These are phyloP conservation scores for Mycena venus DNA, from an alignment of 768 basidiomycete species.

Conservation along the genomic window DNA sequence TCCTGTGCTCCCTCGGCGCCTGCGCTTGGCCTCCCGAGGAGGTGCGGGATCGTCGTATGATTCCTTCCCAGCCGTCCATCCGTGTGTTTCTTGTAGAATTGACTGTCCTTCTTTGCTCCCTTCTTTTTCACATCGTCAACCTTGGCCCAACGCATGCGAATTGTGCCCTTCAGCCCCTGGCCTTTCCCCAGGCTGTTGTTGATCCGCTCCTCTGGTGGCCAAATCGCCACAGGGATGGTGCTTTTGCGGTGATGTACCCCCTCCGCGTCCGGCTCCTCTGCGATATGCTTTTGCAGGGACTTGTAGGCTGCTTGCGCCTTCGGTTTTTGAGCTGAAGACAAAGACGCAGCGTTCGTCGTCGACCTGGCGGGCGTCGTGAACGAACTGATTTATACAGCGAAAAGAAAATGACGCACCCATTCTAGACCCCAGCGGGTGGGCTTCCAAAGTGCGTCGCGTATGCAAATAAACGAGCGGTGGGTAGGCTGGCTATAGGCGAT, in stretches of 20 bases:
- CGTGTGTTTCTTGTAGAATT: conserved; percentile 87
- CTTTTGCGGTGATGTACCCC: conserved; percentile 74
- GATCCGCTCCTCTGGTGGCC: conserved; percentile 87
- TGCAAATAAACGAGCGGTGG: conserved; percentile 83
- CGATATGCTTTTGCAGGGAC: conserved; percentile 62
- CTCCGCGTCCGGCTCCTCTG: conserved; percentile 67
- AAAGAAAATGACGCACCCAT: conserved; percentile 59
- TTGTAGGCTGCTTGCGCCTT: conserved; percentile 67
- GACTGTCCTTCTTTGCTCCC: conserved; percentile 78
- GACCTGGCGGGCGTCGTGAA: conserved; percentile 44
- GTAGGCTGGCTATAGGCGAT: conserved; percentile 78
- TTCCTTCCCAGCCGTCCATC: conserved; percentile 74
- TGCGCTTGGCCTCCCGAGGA: conserved; percentile 46
- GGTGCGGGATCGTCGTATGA: conserved; percentile 47
- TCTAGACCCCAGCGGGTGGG: conserved; percentile 82
- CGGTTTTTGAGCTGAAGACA: conserved; percentile 71
- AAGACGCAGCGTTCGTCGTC: conserved; percentile 87
- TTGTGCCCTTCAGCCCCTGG: conserved; percentile 72
- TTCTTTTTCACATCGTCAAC: conserved; percentile 82
- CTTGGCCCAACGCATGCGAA: conserved; percentile 85
- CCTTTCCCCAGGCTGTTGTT: conserved; percentile 78
- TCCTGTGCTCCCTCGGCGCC: conserved; percentile 52
- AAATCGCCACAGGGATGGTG: conserved; percentile 80
- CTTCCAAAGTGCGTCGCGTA: conserved; percentile 86
- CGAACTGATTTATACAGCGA: too few relatives aligned